phyloP scores from a whole-genome alignment of 2,329 filamentous ascomycete species.

The Aspergillus aculeatinus region DNA sequence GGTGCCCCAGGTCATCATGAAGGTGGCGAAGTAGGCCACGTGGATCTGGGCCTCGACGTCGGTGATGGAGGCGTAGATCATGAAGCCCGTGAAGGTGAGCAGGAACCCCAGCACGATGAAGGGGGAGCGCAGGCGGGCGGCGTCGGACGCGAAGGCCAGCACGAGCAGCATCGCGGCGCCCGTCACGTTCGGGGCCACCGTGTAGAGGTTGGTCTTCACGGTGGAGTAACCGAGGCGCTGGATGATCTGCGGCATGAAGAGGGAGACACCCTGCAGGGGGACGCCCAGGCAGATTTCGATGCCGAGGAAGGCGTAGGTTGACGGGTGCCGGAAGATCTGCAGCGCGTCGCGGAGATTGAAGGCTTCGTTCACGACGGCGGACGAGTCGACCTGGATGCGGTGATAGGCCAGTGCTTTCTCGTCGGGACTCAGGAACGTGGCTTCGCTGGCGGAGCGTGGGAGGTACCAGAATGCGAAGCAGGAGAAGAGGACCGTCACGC shows the following conservation, averaged over 20 bases:
- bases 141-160: slow-evolving; percentile 70
- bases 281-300: slow-evolving; percentile 62
- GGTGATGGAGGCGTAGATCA: slow-evolving; percentile 71
- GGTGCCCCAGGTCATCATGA: slow-evolving; percentile 82
- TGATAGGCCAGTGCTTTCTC: slow-evolving; percentile 69
- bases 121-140: slow-evolving; percentile 64
- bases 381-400: slow-evolving; percentile 74
- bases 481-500: slow-evolving; percentile 60
- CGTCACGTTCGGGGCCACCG: slow-evolving; percentile 74
- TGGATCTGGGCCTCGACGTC: slow-evolving; percentile 60
- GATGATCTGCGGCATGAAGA: slow-evolving; percentile 62
- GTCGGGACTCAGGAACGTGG: slow-evolving; percentile 63
- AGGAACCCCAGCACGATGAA: slow-evolving; percentile 73
- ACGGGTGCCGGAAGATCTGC: slow-evolving; percentile 54
- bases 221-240: slow-evolving; percentile 52
- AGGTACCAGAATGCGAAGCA: slow-evolving; percentile 69
- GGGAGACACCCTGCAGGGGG: slow-evolving; percentile 56
- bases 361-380: slow-evolving; percentile 59
- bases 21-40: slow-evolving; percentile 72
- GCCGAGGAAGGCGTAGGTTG: slow-evolving; percentile 54
- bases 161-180: slow-evolving; percentile 71
- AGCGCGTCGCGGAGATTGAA: slow-evolving; percentile 55
- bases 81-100: slow-evolving; percentile 74
- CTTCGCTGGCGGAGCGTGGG: slow-evolving; percentile 62
- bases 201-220: slow-evolving; percentile 75